Base-by-base conservation (phyloP, 768 basidiomycete species). In the Tulasnella sp. region DNA sequence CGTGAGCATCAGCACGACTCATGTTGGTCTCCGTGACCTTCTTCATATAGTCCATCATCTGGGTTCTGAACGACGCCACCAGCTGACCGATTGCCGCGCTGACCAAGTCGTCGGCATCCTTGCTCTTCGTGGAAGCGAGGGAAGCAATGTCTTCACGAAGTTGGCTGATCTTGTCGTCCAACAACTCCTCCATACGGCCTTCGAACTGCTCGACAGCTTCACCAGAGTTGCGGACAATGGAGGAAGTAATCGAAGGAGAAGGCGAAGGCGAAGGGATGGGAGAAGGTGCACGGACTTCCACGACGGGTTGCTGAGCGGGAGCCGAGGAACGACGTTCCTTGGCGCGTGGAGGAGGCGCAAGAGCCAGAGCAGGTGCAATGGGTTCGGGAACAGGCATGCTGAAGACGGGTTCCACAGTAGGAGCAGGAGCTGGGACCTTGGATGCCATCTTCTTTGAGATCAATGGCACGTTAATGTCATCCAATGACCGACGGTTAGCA, bases 401-500 rank as follows among this genome's bases (percentile, higher is more conserved):
- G 11, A 57, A 39, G 29, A 37, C n/a, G 67, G 75, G 75, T 13
- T 20, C 55, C 32, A 48, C 55, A 35, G 32, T 40, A 10, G 26
- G 35, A 35, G 37, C 32, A 15, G 29, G 29, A 16, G 55, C 67
- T n/a, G 61, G 37, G 3, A 35, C 55, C 57, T 77, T 75, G 26
- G 70, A 77, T 3, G 88, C 86, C n/a, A 86, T 85, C 77, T 88
- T 88, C 72, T 88, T 87, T 16, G 93, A 89, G 80, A 95, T 95
- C 32, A 88, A 83, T 6, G 90, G 89, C 3, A 94, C 87, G 78
- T 90, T 86, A 61, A 88, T 84, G 81, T 95, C 93, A 81, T 95
- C 94, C 83, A 95, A 88, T 4, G 93, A 94, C 4, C 91, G 92
- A 42, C 88, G 86, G 6, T 87, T 88, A 48, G 88, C 87, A 80